phyloP scores from a whole-genome alignment of 768 basidiomycete genomes.

The Royoungia palumana region DNA sequence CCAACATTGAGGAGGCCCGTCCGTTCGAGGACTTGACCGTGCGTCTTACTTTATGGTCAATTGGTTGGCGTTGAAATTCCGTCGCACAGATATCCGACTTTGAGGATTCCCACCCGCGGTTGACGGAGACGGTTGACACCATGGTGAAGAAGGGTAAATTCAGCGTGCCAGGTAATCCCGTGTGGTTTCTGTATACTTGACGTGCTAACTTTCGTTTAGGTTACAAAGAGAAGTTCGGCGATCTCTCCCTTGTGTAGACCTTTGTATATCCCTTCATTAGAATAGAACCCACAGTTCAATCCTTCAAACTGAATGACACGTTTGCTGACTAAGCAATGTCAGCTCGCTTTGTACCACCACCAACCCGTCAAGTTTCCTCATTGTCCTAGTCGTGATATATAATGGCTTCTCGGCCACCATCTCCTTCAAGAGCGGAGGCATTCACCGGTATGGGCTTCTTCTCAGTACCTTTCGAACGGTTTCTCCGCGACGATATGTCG shows the following conservation, averaged over 20 bases:
- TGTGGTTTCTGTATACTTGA: background rate
- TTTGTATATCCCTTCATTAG: slow-evolving; percentile 16
- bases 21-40: slow-evolving; percentile 97
- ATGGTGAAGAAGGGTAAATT: slow-evolving; percentile 99
- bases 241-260: slow-evolving; percentile 83
- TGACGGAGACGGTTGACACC: slow-evolving; percentile 84
- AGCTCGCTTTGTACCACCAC: slow-evolving; percentile 4
- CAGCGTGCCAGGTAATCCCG: slow-evolving; percentile 81
- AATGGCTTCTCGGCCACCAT: slow-evolving; percentile 39
- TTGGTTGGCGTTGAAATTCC: background rate
- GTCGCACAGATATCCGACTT: slow-evolving; percentile 76
- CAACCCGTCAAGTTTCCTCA: background rate
- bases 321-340: too few relatives aligned
- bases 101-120: slow-evolving; percentile 87
- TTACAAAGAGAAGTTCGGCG: slow-evolving; percentile 96
- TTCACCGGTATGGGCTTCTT: slow-evolving; percentile 50
- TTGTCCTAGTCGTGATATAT: slow-evolving; percentile 21
- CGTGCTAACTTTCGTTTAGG: slow-evolving; percentile 39
- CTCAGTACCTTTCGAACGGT: slow-evolving; percentile 68
- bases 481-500: slow-evolving; percentile 67
- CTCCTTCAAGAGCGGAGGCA: slow-evolving; percentile 34
- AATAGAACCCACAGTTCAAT: slow-evolving; percentile 19
- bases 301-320: too few relatives aligned
- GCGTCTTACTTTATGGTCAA: slow-evolving; percentile 28
- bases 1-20: slow-evolving; percentile 96